A percentile compares a stretch with the other conserved stretches of the same genome.
Conservation (phyloP, 1,284 basidiomycete genomes). For the Microbotryum silenes-acaulis region DNA sequence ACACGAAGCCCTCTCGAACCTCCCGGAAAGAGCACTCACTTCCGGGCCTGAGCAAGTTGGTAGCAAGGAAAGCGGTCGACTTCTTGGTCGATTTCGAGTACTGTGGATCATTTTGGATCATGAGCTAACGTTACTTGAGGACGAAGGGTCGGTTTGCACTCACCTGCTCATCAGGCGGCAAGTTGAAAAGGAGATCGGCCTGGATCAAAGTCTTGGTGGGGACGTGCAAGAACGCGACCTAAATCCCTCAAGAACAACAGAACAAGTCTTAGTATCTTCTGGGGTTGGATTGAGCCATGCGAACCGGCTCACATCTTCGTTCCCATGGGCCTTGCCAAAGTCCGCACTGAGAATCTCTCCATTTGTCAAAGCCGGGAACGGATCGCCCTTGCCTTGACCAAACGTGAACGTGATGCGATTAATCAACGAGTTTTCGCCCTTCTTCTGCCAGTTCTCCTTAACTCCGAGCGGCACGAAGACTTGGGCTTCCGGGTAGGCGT, state of each 20-base stretch:
- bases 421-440: slow-evolving; percentile 21
- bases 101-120: slow-evolving; percentile 2
- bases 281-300: background rate
- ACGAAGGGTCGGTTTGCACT: slow-evolving; percentile 13
- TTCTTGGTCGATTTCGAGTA: slow-evolving; percentile 50
- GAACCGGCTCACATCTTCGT: slow-evolving; percentile 21
- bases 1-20: too few species aligned
- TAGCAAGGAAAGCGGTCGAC: slow-evolving; percentile 48
- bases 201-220: slow-evolving; percentile 69
- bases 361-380: slow-evolving; percentile 25
- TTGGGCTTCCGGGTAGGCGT: slow-evolving; percentile 32
- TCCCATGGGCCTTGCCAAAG: slow-evolving; percentile 26
- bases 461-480: slow-evolving; percentile 28
- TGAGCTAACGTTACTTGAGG: background rate
- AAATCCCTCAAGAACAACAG: slow-evolving; percentile 44
- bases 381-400: slow-evolving; percentile 25
- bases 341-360: slow-evolving; percentile 29
- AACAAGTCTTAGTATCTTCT: background rate
- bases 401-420: slow-evolving; percentile 10
- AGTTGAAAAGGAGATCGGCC: slow-evolving; percentile 84
- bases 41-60: slow-evolving; percentile 51
- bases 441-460: slow-evolving; percentile 21
- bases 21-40: slow-evolving; percentile 22
- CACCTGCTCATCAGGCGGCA: slow-evolving; percentile 79
- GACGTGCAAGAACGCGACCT: slow-evolving; percentile 78